These are phyloP conservation scores for Somion occarium DNA, from an alignment of 1,284 basidiomycete genomes.

Conservation along the genomic window DNA sequence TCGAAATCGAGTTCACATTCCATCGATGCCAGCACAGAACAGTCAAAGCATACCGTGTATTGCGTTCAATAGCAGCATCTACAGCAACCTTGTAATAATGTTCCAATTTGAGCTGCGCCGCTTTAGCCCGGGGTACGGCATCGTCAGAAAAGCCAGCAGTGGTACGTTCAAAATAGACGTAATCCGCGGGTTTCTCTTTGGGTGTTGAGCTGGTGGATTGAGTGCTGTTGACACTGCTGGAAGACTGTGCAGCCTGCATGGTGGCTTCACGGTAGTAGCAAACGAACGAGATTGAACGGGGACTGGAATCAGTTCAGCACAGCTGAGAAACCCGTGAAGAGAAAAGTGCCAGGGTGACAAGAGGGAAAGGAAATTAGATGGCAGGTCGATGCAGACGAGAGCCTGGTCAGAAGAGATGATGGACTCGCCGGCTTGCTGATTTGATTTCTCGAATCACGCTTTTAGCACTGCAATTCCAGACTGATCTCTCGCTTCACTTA, in stretches of 20 bases:
- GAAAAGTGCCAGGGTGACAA: too few relatives aligned
- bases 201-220: slow-evolving; percentile 20
- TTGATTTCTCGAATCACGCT: too few relatives aligned
- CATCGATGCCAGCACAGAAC: not conserved
- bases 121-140: slow-evolving; percentile 88
- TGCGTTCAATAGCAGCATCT: slow-evolving; percentile 80
- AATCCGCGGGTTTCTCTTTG: slow-evolving; percentile 49
- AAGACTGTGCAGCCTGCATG: slow-evolving; percentile 14
- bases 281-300: too few relatives aligned
- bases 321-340: not conserved
- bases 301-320: not conserved
- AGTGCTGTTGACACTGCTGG: slow-evolving; percentile 13
- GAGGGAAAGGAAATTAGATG: not conserved
- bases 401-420: too few relatives aligned
- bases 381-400: too few relatives aligned
- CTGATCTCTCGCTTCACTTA: too few relatives aligned
- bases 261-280: not conserved
- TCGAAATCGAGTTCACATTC: not conserved
- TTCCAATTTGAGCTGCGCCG: slow-evolving; percentile 95
- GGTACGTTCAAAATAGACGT: slow-evolving; percentile 95
- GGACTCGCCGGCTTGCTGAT: too few relatives aligned
- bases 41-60: slow-evolving; percentile 41
- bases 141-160: slow-evolving; percentile 83
- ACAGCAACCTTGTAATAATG: slow-evolving; percentile 96
- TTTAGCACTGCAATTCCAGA: too few relatives aligned